Base-by-base conservation (phyloP, 2,329 filamentous ascomycete genomes). In the Pestalotiopsis sp. region DNA sequence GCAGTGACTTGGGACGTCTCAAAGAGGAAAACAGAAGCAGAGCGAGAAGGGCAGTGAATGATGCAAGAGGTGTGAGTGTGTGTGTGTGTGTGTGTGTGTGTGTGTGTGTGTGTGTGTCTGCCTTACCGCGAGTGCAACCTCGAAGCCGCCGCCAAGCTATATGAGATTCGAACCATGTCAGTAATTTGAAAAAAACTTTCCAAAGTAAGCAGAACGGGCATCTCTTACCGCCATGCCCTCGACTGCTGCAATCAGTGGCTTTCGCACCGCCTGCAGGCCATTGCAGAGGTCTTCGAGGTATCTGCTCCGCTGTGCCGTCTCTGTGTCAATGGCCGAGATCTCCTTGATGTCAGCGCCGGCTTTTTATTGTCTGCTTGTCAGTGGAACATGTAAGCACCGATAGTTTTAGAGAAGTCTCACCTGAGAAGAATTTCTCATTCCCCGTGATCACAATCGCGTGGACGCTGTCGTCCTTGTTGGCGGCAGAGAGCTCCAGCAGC, bases 221-320 rank as follows among this genome's bases (percentile, higher is more conserved):
- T 65, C 6, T 52, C 84, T 79, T 73, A 86, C 84, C 71, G 85
- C 85, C 75, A 83, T 81, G 63, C 85, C 85, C 71, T 84, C 80
- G 25, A 87, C 84, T 23, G 83, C 84, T 11, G 84, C 84, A 67
- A 87, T 78, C 61, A 86, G 72, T 2, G 85, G 85, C 73, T 86
- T 86, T 38, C 76, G 76, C 70, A 82, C 78, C n/a, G 70, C 69
- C 25, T 75, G 75, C 62, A 83, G 77, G 17, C 76, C 79, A 62
- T 77, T 71, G 38, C 76, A 78, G 25, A 86, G 80, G 71, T 86
- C 80, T 74, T 82, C 78, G 67, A 82, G 76, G 70, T 77, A 82
- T 45, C 68, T 68, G 17, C 69, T 70, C 56, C 70, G 66, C 40
- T 75, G 72, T 6, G 79, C 80, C 36, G 73, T 72, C 12, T 73